Evolutionary conservation across 2,329 filamentous ascomycete species (phyloP).

Genomic region (Fusarium chuoi): DNA sequence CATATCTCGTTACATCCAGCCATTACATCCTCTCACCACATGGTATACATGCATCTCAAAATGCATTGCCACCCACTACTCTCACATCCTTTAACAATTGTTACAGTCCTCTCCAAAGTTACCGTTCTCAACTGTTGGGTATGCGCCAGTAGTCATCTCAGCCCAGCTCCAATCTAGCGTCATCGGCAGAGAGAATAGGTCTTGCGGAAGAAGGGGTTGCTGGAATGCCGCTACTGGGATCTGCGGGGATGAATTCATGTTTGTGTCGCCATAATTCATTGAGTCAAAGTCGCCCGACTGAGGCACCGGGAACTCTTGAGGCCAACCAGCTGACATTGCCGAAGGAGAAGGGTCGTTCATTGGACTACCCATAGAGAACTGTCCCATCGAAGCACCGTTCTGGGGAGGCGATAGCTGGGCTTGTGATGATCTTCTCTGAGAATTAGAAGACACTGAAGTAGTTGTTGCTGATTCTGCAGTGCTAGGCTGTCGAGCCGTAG

Average conservation of each 20-base stretch:
- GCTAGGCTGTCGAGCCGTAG: conserved; percentile 27
- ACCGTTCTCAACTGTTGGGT: conserved; percentile 72
- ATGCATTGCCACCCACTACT: neutral
- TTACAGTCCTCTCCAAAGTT: conserved; percentile 53
- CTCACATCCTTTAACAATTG: neutral
- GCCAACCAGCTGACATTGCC: conserved; percentile 58
- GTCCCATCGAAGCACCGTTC: conserved; percentile 37
- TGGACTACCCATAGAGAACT: conserved; percentile 38
- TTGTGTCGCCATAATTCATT: conserved; percentile 55
- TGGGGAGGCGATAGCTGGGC: conserved; percentile 45
- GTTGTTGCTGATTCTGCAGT: conserved; percentile 8
- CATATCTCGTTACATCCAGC: conserved; percentile 39
- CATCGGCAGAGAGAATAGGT: conserved; percentile 96
- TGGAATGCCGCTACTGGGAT: conserved; percentile 65
- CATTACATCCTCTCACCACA: conserved; percentile 14
- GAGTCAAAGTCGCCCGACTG: conserved; percentile 55
- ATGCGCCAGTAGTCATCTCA: conserved; percentile 73
- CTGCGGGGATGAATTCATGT: conserved; percentile 50
- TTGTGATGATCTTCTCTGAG: conserved; percentile 26
- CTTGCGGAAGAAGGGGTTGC: conserved; percentile 89
- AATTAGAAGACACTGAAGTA: conserved; percentile 3
- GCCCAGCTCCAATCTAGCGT: conserved; percentile 90
- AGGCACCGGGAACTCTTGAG: conserved; percentile 55
- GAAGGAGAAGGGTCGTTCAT: conserved; percentile 57
- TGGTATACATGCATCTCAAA: conserved; percentile 20